Base-by-base conservation (phyloP, 1,284 basidiomycete genomes). In the Austropuccinia psidii region DNA sequence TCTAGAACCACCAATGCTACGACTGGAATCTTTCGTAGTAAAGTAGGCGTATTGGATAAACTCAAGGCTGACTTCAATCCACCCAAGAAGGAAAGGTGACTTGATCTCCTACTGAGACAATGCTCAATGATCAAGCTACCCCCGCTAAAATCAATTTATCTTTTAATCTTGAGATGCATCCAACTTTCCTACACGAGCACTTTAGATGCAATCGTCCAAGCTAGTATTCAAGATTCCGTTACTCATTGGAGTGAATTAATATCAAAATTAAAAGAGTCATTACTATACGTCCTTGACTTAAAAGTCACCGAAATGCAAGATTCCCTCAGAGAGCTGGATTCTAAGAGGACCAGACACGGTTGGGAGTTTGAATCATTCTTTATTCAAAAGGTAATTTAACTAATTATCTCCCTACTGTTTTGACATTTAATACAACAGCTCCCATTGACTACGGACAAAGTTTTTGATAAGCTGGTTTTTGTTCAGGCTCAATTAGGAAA, bases 291-390 rank as follows among this genome's bases (percentile, higher is more conserved):
- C 0, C 93, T 98, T 76, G 91, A 97, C 78, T 82, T 83, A 9
- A 87, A 89, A 6, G 85, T 98, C 49, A 82, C 85, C 6, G 87
- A 88, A 76, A 85, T 90, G 19, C 90, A 93, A 79, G 93, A 96
- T 61, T 92, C 95, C 75, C 88, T 96, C 1, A 88, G 86, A 78
- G 86, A 90, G 29, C 91, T 90, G 0, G 93, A 97, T 79, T 85
- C 87, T 58, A 91, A 95, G 80, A 85, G 90, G 73, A 85, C 88
- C 76, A 90, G 92, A 85, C 90, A 91, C 0, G 93, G 93, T 1
- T 97, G 94, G 94, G 94, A 96, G 80, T 97, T 95, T 79, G 93
- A 92, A 80, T 93, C 90, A 0, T 98, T 94, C 84, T 96, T 97
- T 81, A 87, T 93, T 43, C 83, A 94, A 33, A 97, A 97, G 86